Base-by-base conservation (phyloP, 73 alveolate species). In the Effrenium voratum region DNA sequence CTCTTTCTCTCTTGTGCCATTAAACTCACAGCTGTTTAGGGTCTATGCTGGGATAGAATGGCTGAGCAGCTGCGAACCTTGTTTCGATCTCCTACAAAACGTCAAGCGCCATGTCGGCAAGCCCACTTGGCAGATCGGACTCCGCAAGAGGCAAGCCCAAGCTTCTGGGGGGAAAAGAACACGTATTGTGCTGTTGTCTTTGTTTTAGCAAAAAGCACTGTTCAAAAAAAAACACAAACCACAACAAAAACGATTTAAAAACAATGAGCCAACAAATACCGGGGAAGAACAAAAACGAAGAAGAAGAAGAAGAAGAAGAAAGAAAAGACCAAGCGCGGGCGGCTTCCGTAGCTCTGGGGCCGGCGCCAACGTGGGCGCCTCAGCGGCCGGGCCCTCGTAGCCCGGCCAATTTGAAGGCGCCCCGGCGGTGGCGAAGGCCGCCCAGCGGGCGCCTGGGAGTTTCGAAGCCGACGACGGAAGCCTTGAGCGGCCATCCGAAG, bases 401-500 rank as follows among this genome's bases (percentile, higher is more conserved):
- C 30, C 38, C 3, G 92, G 92, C 92, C 92, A 81, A 30, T 70
- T 46, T 13, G 49, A 47, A 1, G 92, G 92, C 36, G 46, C 36
- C 16, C 92, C 92, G 15, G 75, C 30, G 49, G 75, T 36, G 5
- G 92, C 92, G 24, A 81, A 81, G 45, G 72, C 3, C 15, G 92
- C 92, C 92, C 92, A 81, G 24, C 92, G 92, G 34, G 92, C 92
- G n/a, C 91, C 91, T 79, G 63, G 26, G 86, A 76, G 34, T 12
- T 55, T 55, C 22, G 12, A 22, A 22, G 22, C 22, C 68, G 68
- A 15, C 22, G 68, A 22, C 68, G 68, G 22, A 55, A 55, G 68
- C 22, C 22, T 55, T 55, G 68, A 55, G 68, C 30, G 22, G 68
- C 12, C 12, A 55, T 15, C 22, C 30, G 68, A 55, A 22, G 22